phyloP scores from a whole-genome alignment of 352 stramenopile genomes.

The Phytopythium delawarense region DNA sequence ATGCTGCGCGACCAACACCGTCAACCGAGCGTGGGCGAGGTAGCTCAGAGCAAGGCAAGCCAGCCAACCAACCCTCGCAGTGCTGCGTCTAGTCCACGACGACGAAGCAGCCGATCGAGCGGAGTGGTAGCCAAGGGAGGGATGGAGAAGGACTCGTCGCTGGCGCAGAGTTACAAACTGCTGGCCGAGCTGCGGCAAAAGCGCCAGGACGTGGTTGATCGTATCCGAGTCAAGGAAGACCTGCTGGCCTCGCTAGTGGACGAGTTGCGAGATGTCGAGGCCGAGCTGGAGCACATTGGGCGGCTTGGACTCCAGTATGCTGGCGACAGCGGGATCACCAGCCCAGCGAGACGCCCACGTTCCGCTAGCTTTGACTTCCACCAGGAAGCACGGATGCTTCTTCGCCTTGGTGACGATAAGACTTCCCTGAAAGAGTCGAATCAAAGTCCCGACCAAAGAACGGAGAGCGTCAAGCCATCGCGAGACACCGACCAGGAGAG shows the following conservation, averaged over 20 bases:
- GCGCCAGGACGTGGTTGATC: conserved; percentile 38
- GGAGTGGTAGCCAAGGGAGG: neutral
- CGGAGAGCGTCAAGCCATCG: neutral
- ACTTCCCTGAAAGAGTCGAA: neutral
- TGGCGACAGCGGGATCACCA: neutral
- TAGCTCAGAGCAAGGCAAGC: neutral
- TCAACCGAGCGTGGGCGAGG: neutral
- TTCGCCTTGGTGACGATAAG: conserved; percentile 4
- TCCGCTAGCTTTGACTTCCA: conserved; percentile 25
- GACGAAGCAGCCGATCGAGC: conserved; percentile 11
- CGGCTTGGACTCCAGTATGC: conserved; percentile 7
- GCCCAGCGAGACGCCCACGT: conserved; percentile 6
- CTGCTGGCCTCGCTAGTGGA: conserved; percentile 40
- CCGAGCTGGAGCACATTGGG: conserved; percentile 49
- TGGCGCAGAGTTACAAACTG: conserved; percentile 36
- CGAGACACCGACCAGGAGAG: neutral
- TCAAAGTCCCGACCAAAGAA: neutral
- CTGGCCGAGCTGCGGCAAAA: conserved; percentile 39
- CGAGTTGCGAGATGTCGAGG: conserved; percentile 60
- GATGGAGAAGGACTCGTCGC: conserved; percentile 18
- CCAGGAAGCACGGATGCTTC: conserved; percentile 6
- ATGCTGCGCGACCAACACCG: conserved; percentile 20
- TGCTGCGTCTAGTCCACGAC: neutral
- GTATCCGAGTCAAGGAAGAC: conserved; percentile 50
- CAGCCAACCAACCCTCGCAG: neutral